Evolutionary conservation across 208 protist genomes (phyloP), one percentile per base, ranked within the genome.

Genomic region (Trypanosoma theileri): DNA sequence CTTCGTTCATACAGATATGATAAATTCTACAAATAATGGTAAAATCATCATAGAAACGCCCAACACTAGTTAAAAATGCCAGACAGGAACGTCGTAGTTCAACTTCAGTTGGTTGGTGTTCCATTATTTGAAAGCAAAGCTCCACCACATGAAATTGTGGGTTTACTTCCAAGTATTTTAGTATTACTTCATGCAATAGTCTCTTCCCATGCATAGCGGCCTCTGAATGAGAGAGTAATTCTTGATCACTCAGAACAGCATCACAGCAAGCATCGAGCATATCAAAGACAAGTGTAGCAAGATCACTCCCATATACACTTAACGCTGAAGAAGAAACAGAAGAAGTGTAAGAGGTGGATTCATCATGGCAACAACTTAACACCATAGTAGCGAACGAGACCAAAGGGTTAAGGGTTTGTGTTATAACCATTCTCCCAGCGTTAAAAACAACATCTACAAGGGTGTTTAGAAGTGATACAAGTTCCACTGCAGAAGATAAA

Each of bases 201-300:
- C 13, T 21, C n/a, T 12, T 16, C 19, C 4, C 48, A 31, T 45
- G 22, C 8, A 21, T 17, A 17, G 59, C 65, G 17, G 28, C 19
- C 2, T 60, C 42, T 13, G 31, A 57, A 16, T 31, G 11, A 46
- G 51, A 58, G 1, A 66, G 48, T 6, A 56, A 16, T 31, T 62
- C 56, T 19, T 63, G 17, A 4, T 73, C 68, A 60, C 41, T 60
- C n/a, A 89, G 17, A 19, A 82, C 26, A 22, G 71, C 70, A 60
- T 78, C 75, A 55, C 80, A 89, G 44, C 69, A 70, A 41, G 58
- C 73, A 62, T 83, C 82, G 21, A 89, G 56, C n/a, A 89, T 70
- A 55, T 89, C 80, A 44, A 89, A 60, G 19, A 76, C 66, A 41
- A 86, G 69, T 66, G 81, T 79, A 50, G 59, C 72, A 48, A 80